phyloP scores from a whole-genome alignment of 2,329 filamentous ascomycete species.

The Cercospora sojina region DNA sequence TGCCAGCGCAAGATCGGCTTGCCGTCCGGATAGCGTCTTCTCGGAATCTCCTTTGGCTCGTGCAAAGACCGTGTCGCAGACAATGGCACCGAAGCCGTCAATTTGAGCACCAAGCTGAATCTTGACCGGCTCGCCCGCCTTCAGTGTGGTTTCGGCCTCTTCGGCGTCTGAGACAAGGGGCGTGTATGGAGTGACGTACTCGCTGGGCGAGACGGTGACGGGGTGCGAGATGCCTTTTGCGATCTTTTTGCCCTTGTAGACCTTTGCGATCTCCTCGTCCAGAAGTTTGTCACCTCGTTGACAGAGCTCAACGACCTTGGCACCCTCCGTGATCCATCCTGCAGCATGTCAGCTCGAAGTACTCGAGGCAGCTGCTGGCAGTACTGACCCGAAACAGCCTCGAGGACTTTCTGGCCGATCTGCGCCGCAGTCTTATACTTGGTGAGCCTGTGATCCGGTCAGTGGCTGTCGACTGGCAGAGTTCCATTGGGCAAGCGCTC shows the following conservation, averaged over 20 bases:
- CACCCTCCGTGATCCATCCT: constrained; percentile 74
- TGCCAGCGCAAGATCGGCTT: constrained; percentile 84
- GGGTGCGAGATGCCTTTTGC: constrained; percentile 91
- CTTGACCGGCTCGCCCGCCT: constrained; percentile 87
- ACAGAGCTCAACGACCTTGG: constrained; percentile 92
- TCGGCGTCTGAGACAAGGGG: constrained; percentile 81
- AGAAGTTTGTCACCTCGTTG: constrained; percentile 93
- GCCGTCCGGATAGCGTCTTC: constrained; percentile 63
- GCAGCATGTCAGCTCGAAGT: constrained; percentile 25
- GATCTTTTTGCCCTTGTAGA: constrained; percentile 98
- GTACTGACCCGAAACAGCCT: constrained; percentile 66
- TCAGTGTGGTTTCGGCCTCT: constrained; percentile 76
- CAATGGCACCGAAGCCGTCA: constrained; percentile 92
- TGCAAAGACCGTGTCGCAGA: constrained; percentile 87
- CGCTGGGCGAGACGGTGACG: constrained; percentile 89
- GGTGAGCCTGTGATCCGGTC: constrained; percentile 90
- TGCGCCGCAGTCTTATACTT: constrained; percentile 97
- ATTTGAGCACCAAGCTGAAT: constrained; percentile 99
- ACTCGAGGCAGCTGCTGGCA: constrained; percentile 7
- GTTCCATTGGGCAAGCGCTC: constrained; percentile 23
- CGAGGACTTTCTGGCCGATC: constrained; percentile 94
- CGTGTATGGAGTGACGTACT: constrained; percentile 95
- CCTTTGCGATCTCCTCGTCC: constrained; percentile 89
- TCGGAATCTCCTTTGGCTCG: constrained; percentile 53
- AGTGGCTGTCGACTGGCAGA: constrained; percentile 68